Evolutionary conservation across 495 filamentous ascomycete genomes (phyloP), one percentile per base, ranked within the genome.

Genomic region (Tuber magnatum): DNA sequence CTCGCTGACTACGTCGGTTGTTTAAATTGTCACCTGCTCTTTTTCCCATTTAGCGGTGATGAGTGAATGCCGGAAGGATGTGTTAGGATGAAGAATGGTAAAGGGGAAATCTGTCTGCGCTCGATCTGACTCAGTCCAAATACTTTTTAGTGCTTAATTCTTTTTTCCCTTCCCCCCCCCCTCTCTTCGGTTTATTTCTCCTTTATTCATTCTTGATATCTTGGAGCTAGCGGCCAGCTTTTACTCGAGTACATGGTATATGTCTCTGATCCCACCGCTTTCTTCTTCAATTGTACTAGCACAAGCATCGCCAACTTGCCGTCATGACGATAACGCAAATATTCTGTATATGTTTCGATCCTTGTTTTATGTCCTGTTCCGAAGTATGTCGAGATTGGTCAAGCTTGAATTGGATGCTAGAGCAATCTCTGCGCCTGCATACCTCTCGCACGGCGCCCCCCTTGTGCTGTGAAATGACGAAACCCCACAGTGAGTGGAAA

Each of bases 21-120:
- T 68, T 44, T 79, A 75, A 78, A 65, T 42, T n/a, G 22, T n/a
- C 16, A 16, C 20, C 24, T 28, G 68, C 28, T 48, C 43, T 22
- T 16, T 69, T 69, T 38, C 68, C 39, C n/a, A 16, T 40, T 43
- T 35, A 42, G 28, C 24, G 24, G 51, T 28, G 7, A 56, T 56
- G n/a, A 56, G 28, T n/a, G 24, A 14, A n/a, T 5, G 24, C 9
- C 28, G 12, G n/a, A 35, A 28, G n/a, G 56, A 18, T 32, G 56
- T 32, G 56, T 65, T 65, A 18, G n/a, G 0, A 28, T 18, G 56
- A 32, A 32, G 56, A 65, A 35, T 65, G 10, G 56, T 32, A 28
- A 3, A 28, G 56, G 32, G 32, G 9, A 28, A 65, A 28, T 18
- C 28, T 16, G 28, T 61, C 28, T 16, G 56, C 56, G 28, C 56